Evolutionary conservation across 495 filamentous ascomycete species (phyloP).

Genomic region (Podospora appendiculata): DNA sequence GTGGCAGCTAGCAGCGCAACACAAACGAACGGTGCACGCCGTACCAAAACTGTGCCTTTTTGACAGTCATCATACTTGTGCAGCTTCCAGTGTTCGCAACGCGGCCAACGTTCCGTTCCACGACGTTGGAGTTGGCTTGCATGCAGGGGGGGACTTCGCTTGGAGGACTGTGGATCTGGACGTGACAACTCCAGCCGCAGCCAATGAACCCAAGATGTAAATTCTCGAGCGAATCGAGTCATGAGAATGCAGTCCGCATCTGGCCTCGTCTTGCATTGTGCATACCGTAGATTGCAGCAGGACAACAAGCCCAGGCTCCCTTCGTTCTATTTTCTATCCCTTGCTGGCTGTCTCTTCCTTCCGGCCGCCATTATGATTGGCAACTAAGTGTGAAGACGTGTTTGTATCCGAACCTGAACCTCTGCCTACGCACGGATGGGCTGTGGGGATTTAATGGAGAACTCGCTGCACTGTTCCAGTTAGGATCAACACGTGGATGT

Average conservation of each 20-base stretch:
- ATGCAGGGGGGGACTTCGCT: too few species aligned
- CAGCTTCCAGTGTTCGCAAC: too few species aligned
- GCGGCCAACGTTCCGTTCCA: neutral
- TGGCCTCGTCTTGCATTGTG: conserved; percentile 8
- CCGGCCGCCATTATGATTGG: neutral
- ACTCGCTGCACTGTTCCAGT: conserved; percentile 1
- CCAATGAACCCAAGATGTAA: neutral
- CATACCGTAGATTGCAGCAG: conserved; percentile 7
- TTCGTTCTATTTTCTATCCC: neutral
- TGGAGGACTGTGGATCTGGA: neutral
- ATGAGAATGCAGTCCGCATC: conserved; percentile 4
- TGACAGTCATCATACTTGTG: too few species aligned
- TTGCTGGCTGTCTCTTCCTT: neutral
- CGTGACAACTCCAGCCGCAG: neutral
- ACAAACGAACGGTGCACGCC: too few species aligned
- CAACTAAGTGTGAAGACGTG: neutral
- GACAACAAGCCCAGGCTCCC: neutral
- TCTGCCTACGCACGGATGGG: neutral
- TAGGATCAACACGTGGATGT: conserved; percentile 11
- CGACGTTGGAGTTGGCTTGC: neutral
- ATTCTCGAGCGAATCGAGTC: conserved; percentile 8
- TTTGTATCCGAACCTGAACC: neutral
- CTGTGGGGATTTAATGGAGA: conserved; percentile 5
- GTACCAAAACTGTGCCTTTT: too few species aligned
- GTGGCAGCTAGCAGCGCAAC: too few species aligned